Conservation (phyloP, 768 basidiomycete species). For the Hemileccinum impolitum region DNA sequence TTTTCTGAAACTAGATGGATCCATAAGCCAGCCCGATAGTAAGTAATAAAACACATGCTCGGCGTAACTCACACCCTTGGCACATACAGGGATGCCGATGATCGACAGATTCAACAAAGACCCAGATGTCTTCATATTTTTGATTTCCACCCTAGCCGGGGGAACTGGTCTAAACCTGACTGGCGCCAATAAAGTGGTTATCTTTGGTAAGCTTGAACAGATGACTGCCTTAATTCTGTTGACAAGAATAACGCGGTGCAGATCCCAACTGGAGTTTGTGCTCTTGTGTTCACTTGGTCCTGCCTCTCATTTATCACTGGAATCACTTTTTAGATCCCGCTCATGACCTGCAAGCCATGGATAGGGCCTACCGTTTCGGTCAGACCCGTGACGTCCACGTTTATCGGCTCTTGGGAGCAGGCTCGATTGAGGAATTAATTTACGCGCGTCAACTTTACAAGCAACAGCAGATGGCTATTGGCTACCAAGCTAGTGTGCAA, state of each 20-base stretch:
- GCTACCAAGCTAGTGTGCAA: constrained; percentile 79
- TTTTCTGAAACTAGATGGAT: constrained; percentile 80
- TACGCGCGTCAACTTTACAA: constrained; percentile 91
- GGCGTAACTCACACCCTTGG: neutral
- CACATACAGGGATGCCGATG: constrained; percentile 67
- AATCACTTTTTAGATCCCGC: constrained; percentile 74
- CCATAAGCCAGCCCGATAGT: constrained; percentile 64
- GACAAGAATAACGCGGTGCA: constrained; percentile 23
- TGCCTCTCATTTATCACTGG: neutral
- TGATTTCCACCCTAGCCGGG: constrained; percentile 89
- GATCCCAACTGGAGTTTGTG: constrained; percentile 95
- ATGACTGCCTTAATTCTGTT: neutral
- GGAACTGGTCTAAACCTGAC: constrained; percentile 90
- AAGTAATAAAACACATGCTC: constrained; percentile 24
- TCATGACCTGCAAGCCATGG: constrained; percentile 92
- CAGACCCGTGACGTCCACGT: constrained; percentile 85
- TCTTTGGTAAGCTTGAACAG: constrained; percentile 57
- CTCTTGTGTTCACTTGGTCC: constrained; percentile 2
- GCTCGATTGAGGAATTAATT: constrained; percentile 84
- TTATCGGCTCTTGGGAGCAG: constrained; percentile 79
- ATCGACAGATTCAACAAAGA: constrained; percentile 83
- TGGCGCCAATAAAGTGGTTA: constrained; percentile 91
- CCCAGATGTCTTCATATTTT: constrained; percentile 69
- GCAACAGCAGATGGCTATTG: constrained; percentile 92
- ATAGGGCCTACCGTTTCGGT: constrained; percentile 81